Evolutionary conservation across 257 asterid genomes (phyloP).

Genomic region (Leonotis leonurus): DNA sequence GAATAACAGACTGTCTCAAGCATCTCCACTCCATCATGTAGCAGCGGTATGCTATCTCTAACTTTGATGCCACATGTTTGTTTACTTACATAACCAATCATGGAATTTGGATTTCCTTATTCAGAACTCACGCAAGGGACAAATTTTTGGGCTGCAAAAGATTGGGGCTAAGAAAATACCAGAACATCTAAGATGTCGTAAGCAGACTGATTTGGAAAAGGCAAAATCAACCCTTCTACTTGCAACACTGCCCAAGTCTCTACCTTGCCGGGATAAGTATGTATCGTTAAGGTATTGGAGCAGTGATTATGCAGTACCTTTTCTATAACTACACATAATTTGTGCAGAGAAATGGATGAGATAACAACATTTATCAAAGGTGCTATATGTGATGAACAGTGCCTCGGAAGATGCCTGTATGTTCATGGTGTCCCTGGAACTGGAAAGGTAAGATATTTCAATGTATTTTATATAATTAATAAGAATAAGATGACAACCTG

Average conservation of each 20-base stretch:
- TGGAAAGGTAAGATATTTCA: slow-evolving; percentile 63
- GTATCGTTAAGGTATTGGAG: slow-evolving; percentile 16
- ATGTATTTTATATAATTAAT: background rate
- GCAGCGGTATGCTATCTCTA: slow-evolving; percentile 61
- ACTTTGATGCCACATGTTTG: slow-evolving; percentile 13
- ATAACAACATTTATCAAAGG: slow-evolving; percentile 77
- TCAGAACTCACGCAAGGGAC: slow-evolving; percentile 79
- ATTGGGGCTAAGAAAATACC: slow-evolving; percentile 89
- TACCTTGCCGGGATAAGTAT: slow-evolving; percentile 85
- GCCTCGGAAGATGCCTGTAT: slow-evolving; percentile 92
- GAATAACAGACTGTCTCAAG: slow-evolving; percentile 22
- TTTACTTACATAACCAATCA: slow-evolving; percentile 24
- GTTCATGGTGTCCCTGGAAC: slow-evolving; percentile 99
- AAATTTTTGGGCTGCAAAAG: slow-evolving; percentile 71
- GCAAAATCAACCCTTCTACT: slow-evolving; percentile 86
- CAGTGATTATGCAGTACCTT: background rate
- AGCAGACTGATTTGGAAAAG: slow-evolving; percentile 80
- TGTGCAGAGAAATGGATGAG: slow-evolving; percentile 83
- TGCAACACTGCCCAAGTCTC: slow-evolving; percentile 84
- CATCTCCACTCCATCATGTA: slow-evolving; percentile 43
- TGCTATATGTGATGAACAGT: slow-evolving; percentile 80
- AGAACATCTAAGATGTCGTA: slow-evolving; percentile 73
- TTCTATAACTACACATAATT: slow-evolving; percentile 14
- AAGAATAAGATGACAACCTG: background rate
- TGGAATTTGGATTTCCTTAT: background rate